Evolutionary conservation across 257 asterid genomes (phyloP), one percentile per base, ranked within the genome.

Genomic region (Paulownia fortunei): DNA sequence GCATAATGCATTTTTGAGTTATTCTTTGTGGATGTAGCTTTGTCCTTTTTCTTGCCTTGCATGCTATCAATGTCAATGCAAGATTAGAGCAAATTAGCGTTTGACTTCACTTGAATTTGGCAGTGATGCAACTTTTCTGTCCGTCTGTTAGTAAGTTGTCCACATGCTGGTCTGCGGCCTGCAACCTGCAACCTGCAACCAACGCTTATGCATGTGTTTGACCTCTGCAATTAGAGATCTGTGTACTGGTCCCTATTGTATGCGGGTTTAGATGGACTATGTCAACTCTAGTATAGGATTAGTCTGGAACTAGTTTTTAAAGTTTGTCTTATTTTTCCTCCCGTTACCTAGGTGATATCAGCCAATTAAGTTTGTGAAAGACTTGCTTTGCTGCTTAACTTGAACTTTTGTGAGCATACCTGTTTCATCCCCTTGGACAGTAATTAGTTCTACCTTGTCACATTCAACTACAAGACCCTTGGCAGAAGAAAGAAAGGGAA

Each of bases 1-100:
- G 36, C 26, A 64, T 19, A 76, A 65, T 70, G 64, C 83, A 55
- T 69, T 32, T 23, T 62, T 12, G 18, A 46, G 26, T 59, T 74
- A 16, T 58, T 51, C 46, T 32, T 56, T 61, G 16, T 80, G 67
- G 65, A 67, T 52, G 44, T 34, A 60, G 49, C 54, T 54, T 56
- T 74, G 36, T 59, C 67, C 36, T 6, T 60, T 77, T 26, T 18
- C 36, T 76, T 74, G 26, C 65, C 49, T 39, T 59, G 44, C 46
- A 67, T 52, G 49, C 69, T 51, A 27, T 65, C 30, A 39, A n/a
- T 58, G 42, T 24, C n/a, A 32, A 65, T 36, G 24, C 79, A 74
- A 24, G 46, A 41, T 65, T 69, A 16, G 60, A 69, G 36, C 15
- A 41, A 42, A 75, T 46, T 66, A 13, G 67, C 65, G 6, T 30